These are phyloP conservation scores for Serendipita vermifera DNA, from an alignment of 768 basidiomycete genomes.

Conservation along the genomic window DNA sequence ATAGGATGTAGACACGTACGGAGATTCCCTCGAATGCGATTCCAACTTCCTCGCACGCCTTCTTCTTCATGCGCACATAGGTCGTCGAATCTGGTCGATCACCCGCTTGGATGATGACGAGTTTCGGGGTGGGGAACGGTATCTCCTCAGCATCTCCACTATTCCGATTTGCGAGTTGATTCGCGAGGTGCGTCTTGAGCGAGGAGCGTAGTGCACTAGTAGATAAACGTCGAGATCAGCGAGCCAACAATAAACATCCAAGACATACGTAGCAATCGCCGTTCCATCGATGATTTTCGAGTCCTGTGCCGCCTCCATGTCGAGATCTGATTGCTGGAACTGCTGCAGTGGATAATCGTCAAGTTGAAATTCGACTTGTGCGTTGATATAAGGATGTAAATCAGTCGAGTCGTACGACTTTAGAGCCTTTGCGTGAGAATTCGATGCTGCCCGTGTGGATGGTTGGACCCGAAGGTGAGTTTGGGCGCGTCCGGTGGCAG, in stretches of 20 bases:
- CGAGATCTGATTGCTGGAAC: slow-evolving; percentile 5
- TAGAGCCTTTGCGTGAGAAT: background rate
- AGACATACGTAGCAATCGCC: slow-evolving; percentile 63
- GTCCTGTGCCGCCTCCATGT: slow-evolving; percentile 15
- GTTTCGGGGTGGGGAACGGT: slow-evolving; percentile 62
- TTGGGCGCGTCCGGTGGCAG: no score
- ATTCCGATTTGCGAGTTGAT: slow-evolving; percentile 43
- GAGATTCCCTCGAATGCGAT: slow-evolving; percentile 74
- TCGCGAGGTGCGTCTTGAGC: slow-evolving; percentile 61
- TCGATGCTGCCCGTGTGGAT: background rate
- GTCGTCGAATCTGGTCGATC: slow-evolving; percentile 78
- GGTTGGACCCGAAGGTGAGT: background rate
- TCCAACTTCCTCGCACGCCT: slow-evolving; percentile 89
- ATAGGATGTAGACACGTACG: slow-evolving; percentile 13
- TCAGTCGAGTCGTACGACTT: background rate
- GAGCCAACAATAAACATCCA: slow-evolving; percentile 4
- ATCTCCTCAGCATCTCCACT: slow-evolving; percentile 36
- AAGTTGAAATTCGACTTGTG: background rate
- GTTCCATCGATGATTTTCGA: slow-evolving; percentile 72
- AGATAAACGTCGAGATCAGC: slow-evolving; percentile 8
- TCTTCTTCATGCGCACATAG: slow-evolving; percentile 96
- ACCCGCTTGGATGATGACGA: slow-evolving; percentile 91
- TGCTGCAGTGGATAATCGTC: slow-evolving; percentile 7
- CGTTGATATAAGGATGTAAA: background rate
- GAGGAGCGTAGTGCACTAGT: slow-evolving; percentile 57